Base-by-base conservation (phyloP, 2,329 filamentous ascomycete genomes). In the Periconia sp. region DNA sequence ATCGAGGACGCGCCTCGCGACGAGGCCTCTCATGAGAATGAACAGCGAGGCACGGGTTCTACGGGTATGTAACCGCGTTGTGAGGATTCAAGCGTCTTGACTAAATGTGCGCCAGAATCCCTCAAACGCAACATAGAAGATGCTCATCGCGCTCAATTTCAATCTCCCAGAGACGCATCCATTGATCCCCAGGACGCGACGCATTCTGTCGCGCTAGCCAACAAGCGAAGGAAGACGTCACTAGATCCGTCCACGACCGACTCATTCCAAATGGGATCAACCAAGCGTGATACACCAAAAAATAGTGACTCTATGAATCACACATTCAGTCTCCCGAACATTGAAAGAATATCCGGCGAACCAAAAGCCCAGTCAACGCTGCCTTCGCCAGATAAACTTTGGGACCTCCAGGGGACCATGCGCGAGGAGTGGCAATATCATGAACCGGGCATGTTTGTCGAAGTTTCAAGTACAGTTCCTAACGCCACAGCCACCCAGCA, bases 401-500 rank as follows among this genome's bases (percentile, higher is more conserved):
- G 63, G 59, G 55, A 57, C 6, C 54, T 74, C 9, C 65, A 71
- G 37, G 71, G 65, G 5, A 72, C 70, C 13, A 60, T 77, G 33
- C 60, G 62, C 23, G 60, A 71, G 2, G 62, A 73, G 33, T 78
- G 76, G 66, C 59, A 17, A 35, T 47, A 68, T 14, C 76, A 78
- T 53, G 71, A 78, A 27, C 75, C 76, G 40, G 61, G 64, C 35
- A 66, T 77, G 66, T 79, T 78, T 53, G 66, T 64, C 45, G 72
- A 75, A 30, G 65, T 66, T 40, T 77, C 75, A 14, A 77, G 72
- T 54, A 79, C 77, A 0, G 59, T 77, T 14, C 72, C 72, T 3
- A 74, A 77, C 53, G 75, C 71, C 33, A 75, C 72, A 31, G 68
- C 72, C 11, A 76, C 72, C 17, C 73, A 77, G 55, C 68, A 74